Evolutionary conservation across 805 yeast species (phyloP), one percentile per base, ranked within the genome.

Genomic region (Clavispora fructus): DNA sequence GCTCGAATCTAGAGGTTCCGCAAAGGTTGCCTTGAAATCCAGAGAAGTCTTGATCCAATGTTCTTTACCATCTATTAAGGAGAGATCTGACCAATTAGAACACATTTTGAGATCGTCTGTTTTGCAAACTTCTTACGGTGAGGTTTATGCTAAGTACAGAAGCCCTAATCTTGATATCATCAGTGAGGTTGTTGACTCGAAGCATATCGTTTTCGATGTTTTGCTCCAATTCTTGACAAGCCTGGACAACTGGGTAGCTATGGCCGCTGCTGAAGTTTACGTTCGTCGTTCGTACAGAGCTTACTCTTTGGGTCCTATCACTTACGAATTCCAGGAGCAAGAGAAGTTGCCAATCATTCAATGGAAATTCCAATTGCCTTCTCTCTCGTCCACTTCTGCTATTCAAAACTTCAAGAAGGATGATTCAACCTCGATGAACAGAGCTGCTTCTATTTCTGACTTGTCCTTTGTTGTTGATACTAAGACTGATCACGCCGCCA

Each of bases 201-300:
- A 87, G 65, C 95, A 88, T 71, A 88, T 92, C 49, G 97, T 94
- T 16, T 94, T 92, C 65, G 99, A 94, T 64, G 98, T 95, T 33
- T 78, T 94, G 65, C 79, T 95, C 39, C 97, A 89, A 69, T 94
- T 94, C 71, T 80, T 94, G 69, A 80, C 78, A 45, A 86, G 88
- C 57, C 61, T 77, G 11, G 97, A 95, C 61, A 87, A 85, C 41
- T 87, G 88, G 77, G 92, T 94, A 50, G 86, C 92, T 4, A 80
- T 92, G 54, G 98, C 99, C 32, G 98, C 99, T 32, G 89, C 96
- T 40, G 97, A 94, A 69, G 96, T 94, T 48, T 94, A 94, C 67
- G 84, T 91, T 49, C 85, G 98, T 67, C 85, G 99, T 67, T 95
- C 98, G 39, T 94, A 91, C 75, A 83, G 98, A 61, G 98, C 98